Base-by-base conservation (phyloP, 176 grass and related monocot genomes). In the Carex kokanica region DNA sequence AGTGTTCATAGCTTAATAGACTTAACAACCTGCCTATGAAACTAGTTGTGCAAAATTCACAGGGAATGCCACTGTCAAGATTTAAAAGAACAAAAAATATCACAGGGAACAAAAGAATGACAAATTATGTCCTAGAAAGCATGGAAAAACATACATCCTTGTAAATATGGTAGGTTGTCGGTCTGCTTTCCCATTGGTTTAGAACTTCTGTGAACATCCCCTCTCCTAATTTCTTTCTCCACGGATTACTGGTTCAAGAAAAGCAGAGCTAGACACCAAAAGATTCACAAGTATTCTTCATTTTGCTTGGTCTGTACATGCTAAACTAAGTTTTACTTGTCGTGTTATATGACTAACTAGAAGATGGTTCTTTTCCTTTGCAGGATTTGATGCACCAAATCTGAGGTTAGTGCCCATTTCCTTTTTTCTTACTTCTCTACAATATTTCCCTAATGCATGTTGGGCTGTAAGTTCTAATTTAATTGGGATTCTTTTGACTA, bases 331-430 rank as follows among this genome's bases (percentile, higher is more conserved):
- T 51, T 47, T 52, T 49, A 52, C 17, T 74, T 51, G 9, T 51
- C 3, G 2, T 74, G 16, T 21, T 45, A 78, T 68, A n/a, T 63
- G 24, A 60, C 23, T 78, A 70, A 64, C 79, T 64, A 34, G 38
- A 64, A 82, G 6, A 67, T 74, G 57, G 6, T 86, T n/a, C 12
- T 58, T 79, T 62, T 41, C 60, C 60, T 84, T 79, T 71, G 21
- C 81, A 88, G 86, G 86, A 45, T 80, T 41, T 79, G 86, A 88
- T 31, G 86, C 86, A 57, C 81, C 86, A 27, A 88, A 88, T 45
- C 43, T 84, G 29, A 84, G 86, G 86, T 88, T 38, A 60, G 51
- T 82, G 12, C 34, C 32, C 18, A 36, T n/a, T 17, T 3, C 31
- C 56, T 10, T 51, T 54, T 67, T 67, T 29, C n/a, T 47, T 12